These are phyloP conservation scores for Starmerella ratchasimensis DNA, from an alignment of 805 yeast genomes.

Conservation along the genomic window DNA sequence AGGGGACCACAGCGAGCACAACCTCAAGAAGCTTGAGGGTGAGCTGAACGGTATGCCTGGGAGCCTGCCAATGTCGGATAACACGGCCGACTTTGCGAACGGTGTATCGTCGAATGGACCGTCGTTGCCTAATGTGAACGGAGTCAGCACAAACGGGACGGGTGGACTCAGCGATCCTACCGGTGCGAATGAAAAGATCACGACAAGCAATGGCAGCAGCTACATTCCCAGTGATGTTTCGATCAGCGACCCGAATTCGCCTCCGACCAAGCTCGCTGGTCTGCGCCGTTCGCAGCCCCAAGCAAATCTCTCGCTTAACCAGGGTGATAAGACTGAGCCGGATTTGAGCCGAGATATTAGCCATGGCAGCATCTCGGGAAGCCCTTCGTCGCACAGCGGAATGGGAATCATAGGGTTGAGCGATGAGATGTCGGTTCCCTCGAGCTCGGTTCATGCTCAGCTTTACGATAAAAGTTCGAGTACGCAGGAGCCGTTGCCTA, in stretches of 20 bases:
- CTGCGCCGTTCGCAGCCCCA: conserved; percentile 18
- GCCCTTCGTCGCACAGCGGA: not conserved
- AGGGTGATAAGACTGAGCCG: conserved; percentile 2
- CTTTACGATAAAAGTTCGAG: no score
- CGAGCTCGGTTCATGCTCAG: not conserved
- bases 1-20: not conserved
- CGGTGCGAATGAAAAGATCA: not conserved
- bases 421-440: conserved; percentile 2
- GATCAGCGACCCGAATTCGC: not conserved
- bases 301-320: conserved; percentile 13
- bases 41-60: conserved; percentile 15
- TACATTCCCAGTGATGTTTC: not conserved
- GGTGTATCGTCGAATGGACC: not conserved
- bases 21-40: conserved; percentile 6
- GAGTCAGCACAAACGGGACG: not conserved
- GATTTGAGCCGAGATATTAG: not conserved
- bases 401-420: conserved; percentile 7
- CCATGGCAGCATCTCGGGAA: not conserved
- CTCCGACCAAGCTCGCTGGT: conserved; percentile 1
- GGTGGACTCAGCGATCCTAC: not conserved
- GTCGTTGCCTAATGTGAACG: not conserved
- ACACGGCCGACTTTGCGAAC: not conserved
- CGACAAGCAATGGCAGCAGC: not conserved
- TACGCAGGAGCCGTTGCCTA: no score
- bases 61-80: not conserved